Evolutionary conservation across 192 early-diverging fungal species (phyloP).

Genomic region (Pilaira anomala): DNA sequence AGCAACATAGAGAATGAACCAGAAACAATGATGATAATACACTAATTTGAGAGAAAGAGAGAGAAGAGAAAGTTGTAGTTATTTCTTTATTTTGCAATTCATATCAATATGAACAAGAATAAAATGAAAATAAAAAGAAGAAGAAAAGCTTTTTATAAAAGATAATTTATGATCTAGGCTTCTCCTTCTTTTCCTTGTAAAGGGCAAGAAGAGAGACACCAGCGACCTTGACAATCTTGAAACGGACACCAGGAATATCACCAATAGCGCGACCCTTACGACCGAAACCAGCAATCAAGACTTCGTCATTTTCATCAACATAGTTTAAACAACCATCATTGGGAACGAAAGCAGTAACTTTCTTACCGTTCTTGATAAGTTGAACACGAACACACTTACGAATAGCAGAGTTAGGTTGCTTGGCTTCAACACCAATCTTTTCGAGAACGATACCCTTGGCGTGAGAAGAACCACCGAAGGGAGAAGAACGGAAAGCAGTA

Average conservation of each 20-base stretch:
- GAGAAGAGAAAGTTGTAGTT: not conserved
- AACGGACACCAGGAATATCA: constrained; percentile 99
- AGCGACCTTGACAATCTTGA: constrained; percentile 99
- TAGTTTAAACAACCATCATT: constrained; percentile 99
- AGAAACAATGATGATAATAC: too few relatives aligned
- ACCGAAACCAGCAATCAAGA: constrained; percentile 99
- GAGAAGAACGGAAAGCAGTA: constrained; percentile 96
- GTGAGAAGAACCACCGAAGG: constrained; percentile 99
- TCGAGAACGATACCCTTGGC: constrained; percentile 99
- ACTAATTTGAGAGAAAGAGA: too few relatives aligned
- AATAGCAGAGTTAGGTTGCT: constrained; percentile 99
- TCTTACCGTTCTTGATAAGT: constrained; percentile 99
- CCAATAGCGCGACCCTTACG: constrained; percentile 97
- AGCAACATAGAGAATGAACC: too few relatives aligned
- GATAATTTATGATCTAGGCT: constrained; percentile 83
- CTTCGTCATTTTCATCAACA: constrained; percentile 99
- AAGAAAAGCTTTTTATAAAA: constrained; percentile 1
- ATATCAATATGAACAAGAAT: not conserved
- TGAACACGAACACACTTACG: constrained; percentile 99
- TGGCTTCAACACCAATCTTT: constrained; percentile 99
- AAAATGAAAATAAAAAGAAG: not conserved
- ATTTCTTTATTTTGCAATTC: not conserved
- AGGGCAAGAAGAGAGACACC: constrained; percentile 98
- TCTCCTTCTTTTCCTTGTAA: constrained; percentile 99
- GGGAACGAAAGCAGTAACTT: constrained; percentile 99